A percentile compares a stretch with the other conserved stretches of the same genome.
These are phyloP conservation scores for Hypericum perforatum DNA, from an alignment of 345 rosid species.

Conservation along the genomic window DNA sequence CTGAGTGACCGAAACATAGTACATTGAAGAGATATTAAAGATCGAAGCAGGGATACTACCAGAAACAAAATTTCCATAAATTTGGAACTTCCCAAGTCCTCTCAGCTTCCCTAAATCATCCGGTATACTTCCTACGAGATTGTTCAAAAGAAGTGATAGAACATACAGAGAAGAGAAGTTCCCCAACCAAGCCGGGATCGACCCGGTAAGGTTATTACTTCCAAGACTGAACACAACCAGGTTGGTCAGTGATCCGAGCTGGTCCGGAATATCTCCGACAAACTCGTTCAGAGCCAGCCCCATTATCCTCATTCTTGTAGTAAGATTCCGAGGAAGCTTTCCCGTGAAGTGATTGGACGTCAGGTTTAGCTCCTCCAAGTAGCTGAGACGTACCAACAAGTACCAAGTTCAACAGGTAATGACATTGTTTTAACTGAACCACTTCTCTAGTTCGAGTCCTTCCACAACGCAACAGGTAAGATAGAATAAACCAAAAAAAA, in stretches of 20 bases:
- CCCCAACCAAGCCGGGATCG: conserved; percentile 20
- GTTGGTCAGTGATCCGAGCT: background rate
- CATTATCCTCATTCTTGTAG: background rate
- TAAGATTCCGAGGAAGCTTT: conserved; percentile 1
- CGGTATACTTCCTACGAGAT: conserved; percentile 19
- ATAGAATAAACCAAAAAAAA: too few relatives aligned
- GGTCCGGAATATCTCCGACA: background rate
- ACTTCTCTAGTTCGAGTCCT: too few relatives aligned
- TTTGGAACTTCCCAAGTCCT: conserved; percentile 7
- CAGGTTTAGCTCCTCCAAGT: conserved; percentile 1
- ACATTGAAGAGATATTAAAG: conserved; percentile 22
- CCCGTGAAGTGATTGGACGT: background rate
- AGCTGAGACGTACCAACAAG: too few relatives aligned
- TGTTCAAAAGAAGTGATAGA: conserved; percentile 5
- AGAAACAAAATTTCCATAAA: conserved; percentile 15
- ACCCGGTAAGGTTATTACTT: conserved; percentile 16
- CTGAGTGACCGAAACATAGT: conserved; percentile 7
- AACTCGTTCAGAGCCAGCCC: background rate
- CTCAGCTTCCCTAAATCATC: conserved; percentile 15
- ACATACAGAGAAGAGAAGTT: conserved; percentile 9
- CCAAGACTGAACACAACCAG: conserved; percentile 8
- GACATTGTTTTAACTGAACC: too few relatives aligned
- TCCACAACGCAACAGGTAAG: too few relatives aligned
- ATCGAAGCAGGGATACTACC: conserved; percentile 23
- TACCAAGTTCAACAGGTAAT: too few relatives aligned